Base-by-base conservation (phyloP, 1,284 basidiomycete genomes). In the Grifola frondosa region DNA sequence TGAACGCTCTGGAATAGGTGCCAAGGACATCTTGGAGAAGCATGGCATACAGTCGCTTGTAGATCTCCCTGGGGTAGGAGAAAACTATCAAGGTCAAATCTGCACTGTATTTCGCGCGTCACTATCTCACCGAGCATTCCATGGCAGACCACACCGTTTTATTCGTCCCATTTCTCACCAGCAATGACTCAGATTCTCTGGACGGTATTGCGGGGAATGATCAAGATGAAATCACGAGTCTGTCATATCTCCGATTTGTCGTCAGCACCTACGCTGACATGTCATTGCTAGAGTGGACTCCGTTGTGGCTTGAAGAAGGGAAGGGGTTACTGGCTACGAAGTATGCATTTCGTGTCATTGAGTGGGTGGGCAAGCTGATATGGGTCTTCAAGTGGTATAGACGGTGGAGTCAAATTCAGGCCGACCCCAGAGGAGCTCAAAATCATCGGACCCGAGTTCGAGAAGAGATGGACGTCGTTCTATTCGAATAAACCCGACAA, bases 31-130 rank as follows among this genome's bases (percentile, higher is more conserved):
- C 5, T 60, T 84, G 9, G 54, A 66, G 26, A 60, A 68, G 33
- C 54, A 64, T 30, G 69, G 67, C 0, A 59, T 84, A 16, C 29
- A 52, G 16, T 60, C 66, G 10, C 21, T 72, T 9, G 69, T 80
- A 6, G 70, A 80, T 33, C 62, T 82, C 4, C 73, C 77, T 17
- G 77, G 78, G 4, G 81, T 84, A 0, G 81, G 82, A 8, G 74
- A 80, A 49, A 69, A 74, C 30, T 78, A 75, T 41, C 68, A 73
- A 53, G 79, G 79, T 74, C 43, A 53, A 21, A 20, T 17, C 12
- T 22, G 16, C 6, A 12, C 5, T 22, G 25, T n/a, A 29, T 15
- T 4, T 34, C 7, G 11, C 16, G 20, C 8, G 23, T 23, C 8
- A 2, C 12, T 16, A 9, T 4, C 21, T 25, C 17, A 4, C 11